Evolutionary conservation across 495 filamentous ascomycete genomes (phyloP), one percentile per base, ranked within the genome.

Genomic region (Neurospora sp.): DNA sequence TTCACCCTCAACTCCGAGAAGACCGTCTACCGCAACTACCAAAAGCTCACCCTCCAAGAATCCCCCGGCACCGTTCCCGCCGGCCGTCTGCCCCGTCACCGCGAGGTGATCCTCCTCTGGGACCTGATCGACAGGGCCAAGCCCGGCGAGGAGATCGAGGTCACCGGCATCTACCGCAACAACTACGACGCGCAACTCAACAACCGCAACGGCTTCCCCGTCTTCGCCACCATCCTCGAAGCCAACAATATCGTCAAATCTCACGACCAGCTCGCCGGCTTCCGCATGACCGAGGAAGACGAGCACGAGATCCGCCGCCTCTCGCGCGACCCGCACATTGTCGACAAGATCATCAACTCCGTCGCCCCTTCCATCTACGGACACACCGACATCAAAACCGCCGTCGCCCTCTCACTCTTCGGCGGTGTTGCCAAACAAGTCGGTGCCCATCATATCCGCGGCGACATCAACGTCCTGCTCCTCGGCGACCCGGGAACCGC

Each of bases 11-110:
- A 98, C 83, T 93, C 93, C 3, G 96, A 99, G 82, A 94, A 97
- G 86, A 99, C 96, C 0, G 92, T 99, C n/a, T 99, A 98, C 84
- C 90, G 96, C 69, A 99, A 99, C 81, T 99, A 97, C 84, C 96
- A 99, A 80, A 98, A 97, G 77, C 84, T 99, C 78, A 99, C 96
- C 1, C 87, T 99, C 10, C 96, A 99, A 80, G 96, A 99, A 81
- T 96, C 96, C 2, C 96, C 96, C 31, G 96, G 96, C 44, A 98
- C 96, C 2, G 96, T 99, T 12, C 96, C 96, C 18, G 94, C 96
- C 41, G 96, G 96, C 74, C 94, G 96, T 82, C 90, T 99, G 41
- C 96, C 96, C 3, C 90, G 96, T 39, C 94, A 97, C 78, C 90
- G 96, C 69, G 96, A 99, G 79, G 94, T 98, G 20, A 92, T 99